Percentiles rank a stretch among this genome's conserved stretches.
phyloP scores from a whole-genome alignment of 2,329 filamentous ascomycete species.

The Ceratocystiopsis sp. region DNA sequence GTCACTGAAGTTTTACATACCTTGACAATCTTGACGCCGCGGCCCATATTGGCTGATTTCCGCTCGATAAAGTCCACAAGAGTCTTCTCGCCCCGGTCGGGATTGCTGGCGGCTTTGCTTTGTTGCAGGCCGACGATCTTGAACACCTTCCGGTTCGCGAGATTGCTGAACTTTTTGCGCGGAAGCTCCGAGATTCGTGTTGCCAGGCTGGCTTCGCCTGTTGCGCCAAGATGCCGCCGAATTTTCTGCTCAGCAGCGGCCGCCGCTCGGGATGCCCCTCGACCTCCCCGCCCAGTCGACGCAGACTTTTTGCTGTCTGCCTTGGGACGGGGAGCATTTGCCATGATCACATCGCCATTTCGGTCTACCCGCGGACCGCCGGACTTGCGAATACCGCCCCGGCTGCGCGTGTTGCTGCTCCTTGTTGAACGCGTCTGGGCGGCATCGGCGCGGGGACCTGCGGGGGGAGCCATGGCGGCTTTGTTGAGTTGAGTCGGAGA shows the following conservation, averaged over 20 bases:
- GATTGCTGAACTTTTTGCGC: conserved; percentile 10
- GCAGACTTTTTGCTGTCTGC: conserved; percentile 2
- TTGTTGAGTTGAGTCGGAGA: too few species aligned
- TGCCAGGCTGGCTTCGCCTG: conserved; percentile 13
- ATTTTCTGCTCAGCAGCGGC: conserved; percentile 8
- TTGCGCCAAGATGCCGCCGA: conserved; percentile 14
- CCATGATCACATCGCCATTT: conserved; percentile 46
- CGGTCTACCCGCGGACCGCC: conserved; percentile 26
- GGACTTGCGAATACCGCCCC: conserved; percentile 33
- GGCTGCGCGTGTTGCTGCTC: neutral
- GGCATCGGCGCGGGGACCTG: too few species aligned
- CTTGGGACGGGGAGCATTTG: conserved; percentile 12
- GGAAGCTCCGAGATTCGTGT: conserved; percentile 11
- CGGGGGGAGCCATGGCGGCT: too few species aligned
- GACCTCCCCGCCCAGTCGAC: conserved; percentile 2
- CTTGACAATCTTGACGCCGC: conserved; percentile 53
- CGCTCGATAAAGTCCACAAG: conserved; percentile 54
- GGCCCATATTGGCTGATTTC: conserved; percentile 42
- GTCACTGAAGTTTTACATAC: conserved; percentile 36
- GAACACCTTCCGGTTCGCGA: conserved; percentile 20
- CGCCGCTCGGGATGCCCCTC: conserved; percentile 1
- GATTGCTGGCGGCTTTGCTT: conserved; percentile 50
- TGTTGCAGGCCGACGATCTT: conserved; percentile 45
- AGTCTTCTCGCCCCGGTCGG: conserved; percentile 48
- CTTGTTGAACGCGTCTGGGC: neutral